Evolutionary conservation across 768 basidiomycete species (phyloP), one percentile per base, ranked within the genome.

Genomic region (Boletales sp.): DNA sequence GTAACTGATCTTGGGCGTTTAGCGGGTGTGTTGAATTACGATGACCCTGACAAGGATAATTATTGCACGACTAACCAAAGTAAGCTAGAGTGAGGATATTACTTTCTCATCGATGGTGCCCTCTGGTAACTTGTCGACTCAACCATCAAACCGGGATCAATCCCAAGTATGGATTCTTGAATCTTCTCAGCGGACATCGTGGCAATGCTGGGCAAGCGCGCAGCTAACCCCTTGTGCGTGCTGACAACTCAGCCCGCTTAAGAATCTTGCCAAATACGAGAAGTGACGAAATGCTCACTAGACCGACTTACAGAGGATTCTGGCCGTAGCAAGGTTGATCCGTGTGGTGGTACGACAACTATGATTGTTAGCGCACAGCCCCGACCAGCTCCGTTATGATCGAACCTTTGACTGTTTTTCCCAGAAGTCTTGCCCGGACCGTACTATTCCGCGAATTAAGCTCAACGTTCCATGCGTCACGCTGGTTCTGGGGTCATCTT

Each of bases 61-160:
- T 61, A 53, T 49, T 53, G 48, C 50, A 52, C 38, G 45, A 54
- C 58, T 68, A 64, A 65, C 67, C 68, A 68, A 67, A 68, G 60
- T 54, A 50, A 62, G 68, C 34, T 46, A 63, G 52, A 51, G 55
- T 56, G 51, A 40, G 29, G 43, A 40, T 45, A 21, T 21, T 31
- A 43, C 39, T 53, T 52, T 62, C 65, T 50, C 56, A 63, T 59
- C 52, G 34, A 34, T 48, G 37, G 21, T 45, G 40, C 38, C 27
- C 36, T 51, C 34, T 52, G 42, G 52, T 29, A 37, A 57, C 51
- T 40, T 54, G 45, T 59, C 45, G 55, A 48, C 52, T 51, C 54
- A 41, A 47, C 51, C 50, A 60, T 47, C 58, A 59, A 51, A 55
- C 41, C 58, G 54, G 55, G 47, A 52, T 35, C 47, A 48, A 46